Evolutionary conservation across 2,329 filamentous ascomycete genomes (phyloP), one percentile per base, ranked within the genome.

Genomic region (Colletotrichum shisoi): DNA sequence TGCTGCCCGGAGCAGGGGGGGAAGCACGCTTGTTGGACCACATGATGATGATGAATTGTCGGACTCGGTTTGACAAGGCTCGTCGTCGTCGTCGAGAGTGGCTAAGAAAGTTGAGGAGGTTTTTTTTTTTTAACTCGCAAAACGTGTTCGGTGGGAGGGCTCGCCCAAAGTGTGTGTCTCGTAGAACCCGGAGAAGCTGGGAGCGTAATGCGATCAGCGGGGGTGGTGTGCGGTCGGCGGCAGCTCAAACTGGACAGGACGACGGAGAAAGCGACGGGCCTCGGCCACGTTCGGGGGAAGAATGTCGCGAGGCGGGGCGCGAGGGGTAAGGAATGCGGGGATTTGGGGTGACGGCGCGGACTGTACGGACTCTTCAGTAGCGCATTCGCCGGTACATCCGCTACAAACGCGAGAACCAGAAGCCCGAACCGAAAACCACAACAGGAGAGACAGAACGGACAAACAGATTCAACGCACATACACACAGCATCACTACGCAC

Each of bases 11-110:
- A 49, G 65, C 65, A 49, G 65, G 53, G 13, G 53, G 44, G 19
- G 65, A 68, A 31, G 65, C 49, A 31, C 65, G 65, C 54, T 68
- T 68, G 54, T 24, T 64, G 61, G 65, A 65, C 65, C 65, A 68
- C 65, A 68, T 39, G 37, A 31, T 67, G 31, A 6, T 27, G 8
- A 9, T 34, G 31, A 34, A 34, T 54, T 15, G 49, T 21, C 40
- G 27, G 52, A 57, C 49, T n/a, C 48, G n/a, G 31, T 34, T 37
- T 12, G 34, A 9, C 54, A 15, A n/a, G 24, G 39, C 19, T 60
- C 58, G 52, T 53, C 63, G 63, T 67, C 52, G 24, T 27, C 24
- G 24, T 27, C 7, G 24, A 54, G 42, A 24, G 15, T 48, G 42
- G n/a, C 31, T 2, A 57, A 53, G 56, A 34, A 34, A 8, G 31